Conservation (phyloP, 2,329 filamentous ascomycete genomes). For the Stenocarpella maydis region DNA sequence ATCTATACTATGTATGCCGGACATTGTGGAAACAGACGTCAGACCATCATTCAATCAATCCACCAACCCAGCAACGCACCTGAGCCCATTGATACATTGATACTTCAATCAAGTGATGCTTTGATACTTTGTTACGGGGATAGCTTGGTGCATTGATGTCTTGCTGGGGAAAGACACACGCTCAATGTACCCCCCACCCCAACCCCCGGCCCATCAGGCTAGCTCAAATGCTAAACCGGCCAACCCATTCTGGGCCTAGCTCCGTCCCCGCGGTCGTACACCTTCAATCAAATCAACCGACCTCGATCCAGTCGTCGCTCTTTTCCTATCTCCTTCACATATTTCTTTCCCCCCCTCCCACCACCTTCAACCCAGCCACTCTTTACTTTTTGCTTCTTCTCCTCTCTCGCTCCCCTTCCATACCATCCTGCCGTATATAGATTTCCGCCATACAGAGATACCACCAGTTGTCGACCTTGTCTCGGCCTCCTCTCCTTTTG, state of each 20-base stretch:
- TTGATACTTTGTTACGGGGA: too few species aligned
- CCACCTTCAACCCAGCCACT: neutral
- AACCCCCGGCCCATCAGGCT: neutral
- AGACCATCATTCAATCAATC: neutral
- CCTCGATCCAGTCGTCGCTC: neutral
- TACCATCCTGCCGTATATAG: neutral
- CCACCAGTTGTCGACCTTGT: neutral
- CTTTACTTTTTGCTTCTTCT: neutral
- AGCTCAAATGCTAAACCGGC: slow-evolving; percentile 15
- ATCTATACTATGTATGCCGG: neutral
- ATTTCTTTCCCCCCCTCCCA: slow-evolving; percentile 7
- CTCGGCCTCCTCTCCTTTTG: neutral
- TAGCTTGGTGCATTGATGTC: too few species aligned
- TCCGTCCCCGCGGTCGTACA: neutral
- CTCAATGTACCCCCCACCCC: neutral
- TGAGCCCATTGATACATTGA: too few species aligned
- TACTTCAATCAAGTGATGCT: too few species aligned
- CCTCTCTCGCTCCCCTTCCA: neutral
- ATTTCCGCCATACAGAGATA: neutral
- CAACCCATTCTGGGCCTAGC: slow-evolving; percentile 14
- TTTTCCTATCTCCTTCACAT: neutral
- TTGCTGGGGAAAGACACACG: neutral
- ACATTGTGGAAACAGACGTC: neutral
- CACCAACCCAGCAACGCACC: neutral
- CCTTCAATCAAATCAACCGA: slow-evolving; percentile 10